A percentile compares a stretch with the other conserved stretches of the same genome.
phyloP scores from a whole-genome alignment of 2,329 filamentous ascomycete genomes.

The Pseudogymnoascus sp. region DNA sequence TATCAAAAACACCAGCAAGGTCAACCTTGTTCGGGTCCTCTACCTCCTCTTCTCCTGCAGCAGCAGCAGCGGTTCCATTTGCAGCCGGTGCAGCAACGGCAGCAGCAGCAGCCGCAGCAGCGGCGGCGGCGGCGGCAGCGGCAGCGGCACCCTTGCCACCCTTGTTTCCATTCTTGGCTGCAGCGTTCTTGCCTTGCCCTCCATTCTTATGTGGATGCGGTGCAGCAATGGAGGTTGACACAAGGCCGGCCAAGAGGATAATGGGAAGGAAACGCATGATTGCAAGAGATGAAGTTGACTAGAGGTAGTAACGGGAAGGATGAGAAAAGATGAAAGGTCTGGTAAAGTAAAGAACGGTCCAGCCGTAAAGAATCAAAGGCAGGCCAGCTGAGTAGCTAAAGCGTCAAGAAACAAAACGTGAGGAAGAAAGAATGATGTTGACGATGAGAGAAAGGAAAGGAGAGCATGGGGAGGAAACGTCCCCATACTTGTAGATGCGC shows the following conservation, averaged over 20 bases:
- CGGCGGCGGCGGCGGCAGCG: neutral
- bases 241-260: conserved; percentile 1
- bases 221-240: neutral
- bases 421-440: neutral
- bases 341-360: conserved; percentile 4
- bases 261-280: conserved; percentile 3
- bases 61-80: conserved; percentile 12
- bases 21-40: conserved; percentile 28
- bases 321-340: neutral
- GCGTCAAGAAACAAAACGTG: neutral
- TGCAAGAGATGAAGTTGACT: neutral
- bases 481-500: neutral
- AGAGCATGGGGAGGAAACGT: neutral
- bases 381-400: neutral
- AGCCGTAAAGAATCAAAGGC: conserved; percentile 6
- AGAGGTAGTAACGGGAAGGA: neutral
- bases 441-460: neutral
- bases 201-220: conserved; percentile 3
- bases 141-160: neutral
- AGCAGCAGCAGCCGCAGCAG: conserved; percentile 16
- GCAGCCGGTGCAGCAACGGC: conserved; percentile 17
- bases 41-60: conserved; percentile 14
- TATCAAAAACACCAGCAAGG: conserved; percentile 27
- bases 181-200: neutral
- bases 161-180: neutral